Percentiles rank a stretch among this genome's conserved stretches.
Conservation (phyloP, 768 basidiomycete genomes). For the Pleurotus citrinopileatus region DNA sequence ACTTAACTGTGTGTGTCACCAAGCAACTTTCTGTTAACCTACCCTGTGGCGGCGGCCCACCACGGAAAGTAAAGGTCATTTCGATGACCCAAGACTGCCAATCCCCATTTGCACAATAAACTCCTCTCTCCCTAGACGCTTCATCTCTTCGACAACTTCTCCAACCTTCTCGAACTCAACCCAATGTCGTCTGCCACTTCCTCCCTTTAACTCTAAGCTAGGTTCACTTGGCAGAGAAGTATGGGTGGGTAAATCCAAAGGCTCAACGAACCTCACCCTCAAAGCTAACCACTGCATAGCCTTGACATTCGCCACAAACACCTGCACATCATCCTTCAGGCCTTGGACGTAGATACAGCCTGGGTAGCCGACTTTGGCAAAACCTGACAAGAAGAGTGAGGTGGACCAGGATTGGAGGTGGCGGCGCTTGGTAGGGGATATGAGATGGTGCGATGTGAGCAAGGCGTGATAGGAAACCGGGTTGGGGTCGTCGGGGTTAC, state of each 20-base stretch:
- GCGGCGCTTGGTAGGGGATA: slow-evolving; percentile 61
- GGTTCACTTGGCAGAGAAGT: background rate
- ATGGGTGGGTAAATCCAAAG: slow-evolving; percentile 30
- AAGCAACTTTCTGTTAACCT: background rate
- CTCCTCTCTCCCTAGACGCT: slow-evolving; percentile 47
- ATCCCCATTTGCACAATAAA: slow-evolving; percentile 66
- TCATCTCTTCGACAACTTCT: slow-evolving; percentile 69
- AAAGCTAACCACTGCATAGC: slow-evolving; percentile 80
- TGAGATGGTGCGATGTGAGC: slow-evolving; percentile 71
- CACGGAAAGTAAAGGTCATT: slow-evolving; percentile 1
- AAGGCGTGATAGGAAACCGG: slow-evolving; percentile 49
- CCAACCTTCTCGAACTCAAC: slow-evolving; percentile 66
- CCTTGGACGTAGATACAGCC: slow-evolving; percentile 76
- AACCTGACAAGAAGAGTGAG: slow-evolving; percentile 54
- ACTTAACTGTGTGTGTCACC: no score
- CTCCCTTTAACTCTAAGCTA: slow-evolving; percentile 9
- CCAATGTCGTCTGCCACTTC: slow-evolving; percentile 35
- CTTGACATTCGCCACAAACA: slow-evolving; percentile 66
- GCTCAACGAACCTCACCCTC: slow-evolving; percentile 57
- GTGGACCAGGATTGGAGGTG: slow-evolving; percentile 54
- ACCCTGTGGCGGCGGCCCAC: background rate
- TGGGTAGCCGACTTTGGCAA: slow-evolving; percentile 75
- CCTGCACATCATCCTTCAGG: slow-evolving; percentile 44
- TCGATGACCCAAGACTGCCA: slow-evolving; percentile 35
- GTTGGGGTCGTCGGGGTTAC: background rate